Evolutionary conservation across 2,329 filamentous ascomycete species (phyloP).

Genomic region (Claviceps sorghi): DNA sequence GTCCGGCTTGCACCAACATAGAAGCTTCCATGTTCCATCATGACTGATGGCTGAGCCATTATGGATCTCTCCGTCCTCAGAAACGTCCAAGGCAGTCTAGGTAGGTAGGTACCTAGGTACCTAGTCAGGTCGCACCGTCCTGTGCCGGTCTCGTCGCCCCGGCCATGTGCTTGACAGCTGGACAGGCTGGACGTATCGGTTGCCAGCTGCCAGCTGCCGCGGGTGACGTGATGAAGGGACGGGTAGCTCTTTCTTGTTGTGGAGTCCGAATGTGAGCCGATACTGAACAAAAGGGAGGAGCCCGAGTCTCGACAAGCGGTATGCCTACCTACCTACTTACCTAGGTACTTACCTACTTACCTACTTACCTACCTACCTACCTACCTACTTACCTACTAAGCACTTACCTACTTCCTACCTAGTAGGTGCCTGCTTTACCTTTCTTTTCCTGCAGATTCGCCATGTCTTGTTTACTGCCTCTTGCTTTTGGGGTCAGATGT

Average conservation of each 20-base stretch:
- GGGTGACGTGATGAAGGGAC: neutral
- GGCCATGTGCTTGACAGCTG: slow-evolving; percentile 1
- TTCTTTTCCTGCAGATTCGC: neutral
- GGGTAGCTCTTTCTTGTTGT: slow-evolving; percentile 1
- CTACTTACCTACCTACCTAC: too few species aligned
- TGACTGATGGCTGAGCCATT: too few species aligned
- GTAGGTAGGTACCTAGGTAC: too few species aligned
- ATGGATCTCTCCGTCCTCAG: too few species aligned
- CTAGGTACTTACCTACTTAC: too few species aligned
- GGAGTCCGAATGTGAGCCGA: slow-evolving; percentile 3
- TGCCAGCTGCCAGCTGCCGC: slow-evolving; percentile 4
- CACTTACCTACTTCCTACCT: too few species aligned
- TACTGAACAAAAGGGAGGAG: slow-evolving; percentile 5
- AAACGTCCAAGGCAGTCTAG: neutral
- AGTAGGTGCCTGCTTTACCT: neutral
- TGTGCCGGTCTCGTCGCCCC: neutral
- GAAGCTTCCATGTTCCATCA: too few species aligned
- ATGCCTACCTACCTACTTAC: neutral
- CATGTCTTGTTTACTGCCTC: neutral
- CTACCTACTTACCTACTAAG: too few species aligned
- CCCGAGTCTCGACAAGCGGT: neutral
- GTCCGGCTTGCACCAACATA: neutral
- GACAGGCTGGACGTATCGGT: neutral
- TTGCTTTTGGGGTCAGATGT: neutral
- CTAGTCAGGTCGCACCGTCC: slow-evolving; percentile 1